A percentile compares a stretch with the other conserved stretches of the same genome.
Conservation (phyloP, 371 early-diverging fungal genomes). For the Zychaea mexicana region DNA sequence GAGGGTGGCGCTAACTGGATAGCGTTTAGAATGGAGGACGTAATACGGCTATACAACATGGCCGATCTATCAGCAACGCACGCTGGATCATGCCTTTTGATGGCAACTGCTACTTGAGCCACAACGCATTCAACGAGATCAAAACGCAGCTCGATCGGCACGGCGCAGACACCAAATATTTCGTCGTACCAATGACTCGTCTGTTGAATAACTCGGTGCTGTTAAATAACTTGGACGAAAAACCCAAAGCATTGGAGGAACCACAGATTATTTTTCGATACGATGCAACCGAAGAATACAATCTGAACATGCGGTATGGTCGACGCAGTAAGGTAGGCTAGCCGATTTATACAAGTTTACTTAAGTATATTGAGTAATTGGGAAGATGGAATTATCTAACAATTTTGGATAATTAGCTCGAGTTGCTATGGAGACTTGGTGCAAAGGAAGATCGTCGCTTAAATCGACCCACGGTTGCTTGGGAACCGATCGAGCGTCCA, state of each 20-base stretch:
- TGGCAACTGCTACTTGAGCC: slow-evolving; percentile 69
- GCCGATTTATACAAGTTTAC: too few relatives aligned
- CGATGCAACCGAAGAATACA: slow-evolving; percentile 63
- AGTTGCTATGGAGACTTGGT: slow-evolving; percentile 67
- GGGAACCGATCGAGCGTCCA: slow-evolving; percentile 59
- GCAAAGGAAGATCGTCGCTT: slow-evolving; percentile 58
- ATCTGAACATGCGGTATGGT: slow-evolving; percentile 72
- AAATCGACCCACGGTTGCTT: slow-evolving; percentile 64
- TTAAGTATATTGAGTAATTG: too few relatives aligned
- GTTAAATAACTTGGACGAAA: slow-evolving; percentile 52
- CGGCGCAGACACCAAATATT: slow-evolving; percentile 60
- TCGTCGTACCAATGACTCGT: slow-evolving; percentile 72
- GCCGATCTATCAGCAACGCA: slow-evolving; percentile 52
- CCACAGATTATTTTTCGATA: slow-evolving; percentile 71
- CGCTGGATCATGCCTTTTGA: slow-evolving; percentile 75
- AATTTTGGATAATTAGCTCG: slow-evolving; percentile 57
- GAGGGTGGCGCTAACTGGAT: too few relatives aligned
- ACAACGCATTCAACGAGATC: slow-evolving; percentile 63
- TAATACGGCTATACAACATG: slow-evolving; percentile 64
- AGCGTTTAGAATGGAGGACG: slow-evolving; percentile 78
- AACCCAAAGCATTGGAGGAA: slow-evolving; percentile 69
- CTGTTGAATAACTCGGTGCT: slow-evolving; percentile 63
- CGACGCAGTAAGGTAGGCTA: slow-evolving; percentile 67
- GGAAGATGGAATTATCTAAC: too few relatives aligned
- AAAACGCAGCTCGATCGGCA: slow-evolving; percentile 49